Base-by-base conservation (phyloP, 441 rosid genomes). In the Viola pubescens region DNA sequence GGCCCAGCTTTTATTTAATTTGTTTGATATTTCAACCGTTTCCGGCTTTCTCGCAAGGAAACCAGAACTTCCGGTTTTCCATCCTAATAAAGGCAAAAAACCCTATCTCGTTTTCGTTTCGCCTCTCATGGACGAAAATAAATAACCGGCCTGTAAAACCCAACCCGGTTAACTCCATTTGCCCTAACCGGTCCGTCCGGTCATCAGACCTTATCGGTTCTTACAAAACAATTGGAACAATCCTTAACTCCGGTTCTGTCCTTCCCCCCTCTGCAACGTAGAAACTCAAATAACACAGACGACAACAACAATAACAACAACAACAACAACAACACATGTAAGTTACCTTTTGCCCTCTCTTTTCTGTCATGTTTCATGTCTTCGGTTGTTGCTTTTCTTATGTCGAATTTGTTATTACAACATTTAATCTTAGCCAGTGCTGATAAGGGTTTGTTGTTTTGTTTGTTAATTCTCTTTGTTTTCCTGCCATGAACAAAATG, bases 161-260 rank as follows among this genome's bases (percentile, higher is more conserved):
- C 66, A 70, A 54, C 41, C 75, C 79, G 72, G 60, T 41, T 57
- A 26, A 52, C 52, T 65, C 70, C 66, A 38, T 58, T 34, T 56
- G 43, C 78, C 75, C 78, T 77, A 73, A 79, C 81, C 77, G 81
- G 78, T 60, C 72, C 69, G 61, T 75, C 81, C 77, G 72, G 81
- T 77, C 66, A 73, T 52, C 46, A 48, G 42, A 52, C 47, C 52
- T 10, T 57, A 58, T 53, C 74, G 77, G 77, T 66, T 76, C 59
- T 42, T 54, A 55, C 44, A 56, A 53, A 55, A 45, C 52, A 47
- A 49, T 48, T 37, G 38, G 13, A 56, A 46, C 16, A 56, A 10
- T 26, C 48, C 57, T 54, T 54, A 54, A 38, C 58, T 39, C 34
- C 58, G 3, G 37, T 58, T 39, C 40, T 44, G 12, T 44, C 38